Evolutionary conservation across 352 stramenopile species (phyloP).

Genomic region (Pythium folliculosum): DNA sequence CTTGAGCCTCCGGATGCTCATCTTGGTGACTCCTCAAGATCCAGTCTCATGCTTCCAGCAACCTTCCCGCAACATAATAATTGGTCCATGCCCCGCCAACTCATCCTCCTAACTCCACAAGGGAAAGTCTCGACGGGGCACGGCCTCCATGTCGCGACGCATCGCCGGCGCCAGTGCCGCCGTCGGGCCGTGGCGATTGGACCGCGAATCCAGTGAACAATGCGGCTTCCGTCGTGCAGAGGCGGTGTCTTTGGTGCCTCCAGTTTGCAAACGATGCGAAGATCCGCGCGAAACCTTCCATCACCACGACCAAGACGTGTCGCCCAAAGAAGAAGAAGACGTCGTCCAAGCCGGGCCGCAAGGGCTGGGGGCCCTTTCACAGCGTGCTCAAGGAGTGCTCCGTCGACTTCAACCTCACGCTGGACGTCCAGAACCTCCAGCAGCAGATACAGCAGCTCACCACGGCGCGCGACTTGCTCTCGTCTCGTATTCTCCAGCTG

Average conservation of each 20-base stretch:
- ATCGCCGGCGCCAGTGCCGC: no score
- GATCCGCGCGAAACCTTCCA: no score
- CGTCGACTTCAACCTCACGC: conserved; percentile 47
- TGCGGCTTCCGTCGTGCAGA: no score
- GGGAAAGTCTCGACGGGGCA: no score
- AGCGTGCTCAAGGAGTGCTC: conserved; percentile 39
- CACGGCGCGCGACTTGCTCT: conserved; percentile 24
- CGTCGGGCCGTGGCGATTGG: no score
- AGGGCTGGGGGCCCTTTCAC: conserved; percentile 37
- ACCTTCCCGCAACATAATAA: neutral
- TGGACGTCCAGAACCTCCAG: conserved; percentile 42
- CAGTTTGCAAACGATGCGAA: no score
- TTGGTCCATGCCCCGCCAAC: neutral
- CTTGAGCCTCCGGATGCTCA: conserved; percentile 81
- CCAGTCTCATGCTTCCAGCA: neutral
- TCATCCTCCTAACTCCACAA: neutral
- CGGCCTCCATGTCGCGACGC: no score
- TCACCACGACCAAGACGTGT: neutral
- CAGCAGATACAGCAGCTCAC: conserved; percentile 39
- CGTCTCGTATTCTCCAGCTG: conserved; percentile 4
- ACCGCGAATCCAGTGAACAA: no score
- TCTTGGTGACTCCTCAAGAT: conserved; percentile 20
- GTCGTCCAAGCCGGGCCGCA: conserved; percentile 19
- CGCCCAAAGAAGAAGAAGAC: neutral
- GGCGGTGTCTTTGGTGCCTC: no score